phyloP scores from a whole-genome alignment of 257 asterid species.

The Jacaranda copaia region DNA sequence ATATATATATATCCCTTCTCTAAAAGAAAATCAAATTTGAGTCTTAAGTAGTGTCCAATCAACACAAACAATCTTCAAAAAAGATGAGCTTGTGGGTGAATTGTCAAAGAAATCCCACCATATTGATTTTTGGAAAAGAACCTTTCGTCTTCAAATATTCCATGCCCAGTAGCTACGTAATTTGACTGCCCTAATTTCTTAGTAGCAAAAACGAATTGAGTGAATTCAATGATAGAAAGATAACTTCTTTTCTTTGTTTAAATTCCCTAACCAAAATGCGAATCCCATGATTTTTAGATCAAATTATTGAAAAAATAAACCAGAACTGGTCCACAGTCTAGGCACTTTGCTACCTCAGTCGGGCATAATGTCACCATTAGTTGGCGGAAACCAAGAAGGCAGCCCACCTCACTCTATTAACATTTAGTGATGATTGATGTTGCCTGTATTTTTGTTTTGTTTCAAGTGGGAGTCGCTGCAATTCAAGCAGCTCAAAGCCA shows the following conservation, averaged over 20 bases:
- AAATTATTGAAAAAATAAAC: not conserved
- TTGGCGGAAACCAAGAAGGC: constrained; percentile 10
- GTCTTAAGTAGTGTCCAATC: too few species aligned
- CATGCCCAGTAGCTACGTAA: too few species aligned
- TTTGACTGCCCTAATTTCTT: too few species aligned
- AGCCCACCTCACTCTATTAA: not conserved
- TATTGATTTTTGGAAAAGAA: too few species aligned
- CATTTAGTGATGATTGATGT: not conserved
- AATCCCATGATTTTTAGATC: not conserved
- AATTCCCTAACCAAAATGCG: not conserved
- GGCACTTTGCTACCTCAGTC: not conserved
- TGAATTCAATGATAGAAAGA: too few species aligned
- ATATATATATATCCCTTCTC: too few species aligned
- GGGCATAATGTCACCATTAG: constrained; percentile 32
- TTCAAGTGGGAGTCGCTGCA: not conserved
- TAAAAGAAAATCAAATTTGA: too few species aligned
- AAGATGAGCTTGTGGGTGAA: too few species aligned
- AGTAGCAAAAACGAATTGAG: too few species aligned
- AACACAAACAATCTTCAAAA: too few species aligned
- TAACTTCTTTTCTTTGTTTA: not conserved
- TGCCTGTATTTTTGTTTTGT: not conserved
- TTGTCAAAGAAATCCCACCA: too few species aligned
- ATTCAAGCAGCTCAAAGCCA: not conserved
- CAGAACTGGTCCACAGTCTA: not conserved
- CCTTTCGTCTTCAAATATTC: too few species aligned